Conservation (phyloP, 2,329 filamentous ascomycete genomes). For the Clarireedia hainanense region DNA sequence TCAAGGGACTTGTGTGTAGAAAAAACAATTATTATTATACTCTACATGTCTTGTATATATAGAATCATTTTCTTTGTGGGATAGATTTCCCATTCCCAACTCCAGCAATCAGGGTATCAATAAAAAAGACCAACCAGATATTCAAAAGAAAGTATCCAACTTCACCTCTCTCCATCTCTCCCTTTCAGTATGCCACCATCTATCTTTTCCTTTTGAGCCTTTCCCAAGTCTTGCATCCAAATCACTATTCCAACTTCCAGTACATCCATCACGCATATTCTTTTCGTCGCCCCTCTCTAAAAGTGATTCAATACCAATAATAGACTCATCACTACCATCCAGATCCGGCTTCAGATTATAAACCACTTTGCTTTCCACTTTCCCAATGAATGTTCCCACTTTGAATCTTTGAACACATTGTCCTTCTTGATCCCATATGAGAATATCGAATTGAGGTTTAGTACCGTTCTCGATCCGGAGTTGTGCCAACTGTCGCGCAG, state of each 20-base stretch:
- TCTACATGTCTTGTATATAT: too few species aligned
- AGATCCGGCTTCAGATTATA: slow-evolving; percentile 52
- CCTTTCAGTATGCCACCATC: slow-evolving; percentile 26
- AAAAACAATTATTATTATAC: too few species aligned
- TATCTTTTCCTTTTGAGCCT: slow-evolving; percentile 20
- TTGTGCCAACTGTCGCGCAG: slow-evolving; percentile 56
- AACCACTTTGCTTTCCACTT: slow-evolving; percentile 46
- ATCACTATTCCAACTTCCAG: slow-evolving; percentile 15
- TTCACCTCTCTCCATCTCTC: slow-evolving; percentile 22
- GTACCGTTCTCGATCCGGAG: slow-evolving; percentile 51
- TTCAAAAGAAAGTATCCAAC: slow-evolving; percentile 20
- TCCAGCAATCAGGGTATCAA: slow-evolving; percentile 7
- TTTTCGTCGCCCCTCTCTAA: slow-evolving; percentile 29
- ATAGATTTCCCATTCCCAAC: neutral
- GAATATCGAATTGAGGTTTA: slow-evolving; percentile 48
- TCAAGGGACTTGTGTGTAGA: too few species aligned
- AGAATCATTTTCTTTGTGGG: too few species aligned
- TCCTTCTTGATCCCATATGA: slow-evolving; percentile 40
- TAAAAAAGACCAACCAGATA: neutral
- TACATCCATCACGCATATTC: slow-evolving; percentile 20
- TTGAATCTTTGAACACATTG: slow-evolving; percentile 45
- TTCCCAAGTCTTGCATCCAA: slow-evolving; percentile 11
- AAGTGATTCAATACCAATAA: slow-evolving; percentile 46
- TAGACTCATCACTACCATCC: slow-evolving; percentile 44
- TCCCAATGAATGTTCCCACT: slow-evolving; percentile 55